A percentile compares a stretch with the other conserved stretches of the same genome.
Conservation (phyloP, 139 green algal species). For the Coccomyxa sp. region DNA sequence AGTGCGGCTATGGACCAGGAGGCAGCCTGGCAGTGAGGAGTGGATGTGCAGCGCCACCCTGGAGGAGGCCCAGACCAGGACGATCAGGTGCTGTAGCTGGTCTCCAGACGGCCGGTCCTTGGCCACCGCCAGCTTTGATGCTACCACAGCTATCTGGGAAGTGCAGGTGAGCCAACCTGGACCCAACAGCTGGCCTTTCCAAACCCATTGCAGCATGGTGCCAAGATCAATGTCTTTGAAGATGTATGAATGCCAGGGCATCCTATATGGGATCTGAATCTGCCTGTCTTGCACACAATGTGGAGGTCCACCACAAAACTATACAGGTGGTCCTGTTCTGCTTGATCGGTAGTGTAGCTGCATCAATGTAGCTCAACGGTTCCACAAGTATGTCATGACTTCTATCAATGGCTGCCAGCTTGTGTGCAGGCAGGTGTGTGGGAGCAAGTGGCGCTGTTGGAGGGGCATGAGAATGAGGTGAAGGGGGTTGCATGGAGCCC, state of each 20-base stretch:
- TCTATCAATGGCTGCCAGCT: neutral
- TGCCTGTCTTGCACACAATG: too few species aligned
- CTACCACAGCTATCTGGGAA: constrained; percentile 80
- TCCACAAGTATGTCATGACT: too few species aligned
- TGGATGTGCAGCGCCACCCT: constrained; percentile 69
- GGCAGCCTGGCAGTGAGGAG: constrained; percentile 9
- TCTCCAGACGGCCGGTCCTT: constrained; percentile 72
- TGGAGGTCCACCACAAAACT: too few species aligned
- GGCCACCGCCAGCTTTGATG: constrained; percentile 88
- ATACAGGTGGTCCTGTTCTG: too few species aligned
- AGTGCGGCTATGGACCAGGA: constrained; percentile 77
- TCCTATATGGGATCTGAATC: too few species aligned
- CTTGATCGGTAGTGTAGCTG: too few species aligned
- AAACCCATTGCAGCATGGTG: neutral
- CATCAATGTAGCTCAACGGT: too few species aligned
- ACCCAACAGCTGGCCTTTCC: neutral
- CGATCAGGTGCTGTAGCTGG: constrained; percentile 76
- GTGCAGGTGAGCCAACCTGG: constrained; percentile 10
- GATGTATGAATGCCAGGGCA: too few species aligned
- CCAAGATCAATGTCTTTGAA: too few species aligned
- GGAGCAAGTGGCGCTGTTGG: constrained; percentile 77
- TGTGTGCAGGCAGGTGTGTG: constrained; percentile 45
- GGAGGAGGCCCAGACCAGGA: constrained; percentile 75
- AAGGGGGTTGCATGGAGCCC: constrained; percentile 89
- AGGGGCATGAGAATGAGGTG: constrained; percentile 96